These are phyloP conservation scores for Mycena epipterygia DNA, from an alignment of 768 basidiomycete species.

Conservation along the genomic window DNA sequence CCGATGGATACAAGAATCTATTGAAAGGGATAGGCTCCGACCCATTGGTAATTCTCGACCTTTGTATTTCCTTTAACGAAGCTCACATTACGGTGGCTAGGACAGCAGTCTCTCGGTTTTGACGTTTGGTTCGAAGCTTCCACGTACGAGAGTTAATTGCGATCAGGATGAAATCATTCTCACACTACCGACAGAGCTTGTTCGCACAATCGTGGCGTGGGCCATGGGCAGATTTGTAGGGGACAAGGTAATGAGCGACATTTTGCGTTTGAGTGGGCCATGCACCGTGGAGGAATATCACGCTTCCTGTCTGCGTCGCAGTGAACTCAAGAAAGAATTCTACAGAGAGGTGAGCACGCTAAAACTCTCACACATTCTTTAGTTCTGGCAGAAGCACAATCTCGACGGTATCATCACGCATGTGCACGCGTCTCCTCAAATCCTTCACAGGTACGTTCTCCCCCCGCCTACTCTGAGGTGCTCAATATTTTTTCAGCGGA, in stretches of 20 bases:
- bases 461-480: neutral
- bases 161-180: neutral
- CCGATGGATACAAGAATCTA: constrained; percentile 28
- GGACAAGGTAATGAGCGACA: constrained; percentile 12
- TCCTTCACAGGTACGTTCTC: neutral
- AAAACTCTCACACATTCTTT: neutral
- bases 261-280: neutral
- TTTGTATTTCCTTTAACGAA: too few relatives aligned
- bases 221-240: constrained; percentile 5
- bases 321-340: constrained; percentile 19
- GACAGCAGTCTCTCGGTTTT: constrained; percentile 19
- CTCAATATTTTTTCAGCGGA: neutral
- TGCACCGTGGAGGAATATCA: constrained; percentile 16
- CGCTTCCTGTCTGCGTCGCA: neutral
- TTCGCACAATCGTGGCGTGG: neutral
- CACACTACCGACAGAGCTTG: neutral
- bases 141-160: neutral
- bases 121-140: constrained; percentile 22
- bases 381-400: constrained; percentile 28
- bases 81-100: neutral
- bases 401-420: constrained; percentile 31
- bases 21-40: constrained; percentile 19
- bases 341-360: constrained; percentile 9
- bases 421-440: constrained; percentile 21
- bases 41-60: constrained; percentile 11